Conservation (phyloP, 805 yeast species). For the Wickerhamiella azyma region DNA sequence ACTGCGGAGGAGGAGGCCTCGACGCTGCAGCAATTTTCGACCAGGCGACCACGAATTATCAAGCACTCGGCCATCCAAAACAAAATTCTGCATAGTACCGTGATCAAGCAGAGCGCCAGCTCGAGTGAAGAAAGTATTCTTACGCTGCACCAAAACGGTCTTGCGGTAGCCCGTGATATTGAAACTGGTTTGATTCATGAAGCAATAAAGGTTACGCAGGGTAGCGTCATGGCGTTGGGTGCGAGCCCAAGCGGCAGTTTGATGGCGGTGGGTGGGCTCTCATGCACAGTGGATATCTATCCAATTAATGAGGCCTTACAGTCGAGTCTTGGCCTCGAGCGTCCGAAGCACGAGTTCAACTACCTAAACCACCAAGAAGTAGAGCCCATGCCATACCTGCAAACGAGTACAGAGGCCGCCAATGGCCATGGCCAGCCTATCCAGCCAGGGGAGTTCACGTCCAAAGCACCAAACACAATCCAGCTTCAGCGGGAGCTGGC, state of each 20-base stretch:
- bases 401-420: too few relatives aligned
- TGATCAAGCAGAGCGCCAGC: not conserved
- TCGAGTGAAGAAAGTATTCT: not conserved
- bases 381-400: not conserved
- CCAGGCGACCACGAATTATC: not conserved
- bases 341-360: not conserved
- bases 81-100: not conserved
- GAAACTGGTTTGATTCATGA: slow-evolving; percentile 13
- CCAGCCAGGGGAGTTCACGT: not conserved
- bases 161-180: slow-evolving; percentile 14
- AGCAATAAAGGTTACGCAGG: slow-evolving; percentile 12
- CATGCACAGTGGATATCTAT: slow-evolving; percentile 17
- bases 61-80: not conserved
- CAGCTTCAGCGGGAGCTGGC: slow-evolving; percentile 3
- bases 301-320: slow-evolving; percentile 12
- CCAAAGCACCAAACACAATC: not conserved
- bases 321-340: not conserved
- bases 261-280: slow-evolving; percentile 16
- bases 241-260: slow-evolving; percentile 12
- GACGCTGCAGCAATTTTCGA: not conserved
- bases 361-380: not conserved
- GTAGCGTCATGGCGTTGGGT: slow-evolving; percentile 11
- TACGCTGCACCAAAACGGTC: slow-evolving; percentile 14
- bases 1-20: not conserved
- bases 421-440: not conserved